Evolutionary conservation across 78 protist genomes (phyloP), one percentile per base, ranked within the genome.

Genomic region (Fonticula alba): DNA sequence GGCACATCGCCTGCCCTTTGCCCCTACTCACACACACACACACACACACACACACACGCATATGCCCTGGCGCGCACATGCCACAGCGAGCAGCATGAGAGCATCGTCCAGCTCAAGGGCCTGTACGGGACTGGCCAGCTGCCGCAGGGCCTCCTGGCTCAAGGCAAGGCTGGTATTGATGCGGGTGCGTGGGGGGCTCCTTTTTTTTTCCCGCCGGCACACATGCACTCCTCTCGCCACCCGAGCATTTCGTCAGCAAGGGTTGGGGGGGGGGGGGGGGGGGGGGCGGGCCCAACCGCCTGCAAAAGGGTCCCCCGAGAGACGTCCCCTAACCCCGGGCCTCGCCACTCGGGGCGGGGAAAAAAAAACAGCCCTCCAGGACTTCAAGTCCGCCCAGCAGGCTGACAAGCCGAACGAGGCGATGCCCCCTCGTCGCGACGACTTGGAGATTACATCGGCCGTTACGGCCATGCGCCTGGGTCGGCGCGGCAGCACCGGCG

Each of bases 41-140:
- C 22, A 3, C n/a, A n/a, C n/a, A n/a, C n/a, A n/a, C n/a, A n/a
- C 7, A 6, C 24, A 26, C 73, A 4, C 35, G 65, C 14, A 47
- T 62, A 13, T 15, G 20, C 47, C 47, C 46, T 6, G n/a, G 61
- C 24, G 32, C 60, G n/a, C n/a, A n/a, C n/a, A n/a, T n/a, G n/a
- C n/a, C n/a, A 40, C 17, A 52, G 94, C 19, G 84, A 91, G 66
- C 91, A 91, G 68, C 10, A 75, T 29, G 97, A 92, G 32, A 65
- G 88, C 41, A 69, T 87, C 41, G 70, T 87, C 69, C 53, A 64
- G 69, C 81, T 91, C 56, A 86, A 86, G 82, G 79, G 81, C n/a
- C 79, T 91, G 20, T 61, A 79, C 20, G 68, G 87, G 31, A 78
- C 71, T 11, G 38, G 75, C 51, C 60, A 54, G 36, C 55, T 90